Percentiles rank a stretch among this genome's conserved stretches.
phyloP scores from a whole-genome alignment of 768 basidiomycete genomes.

The Russula sp. region DNA sequence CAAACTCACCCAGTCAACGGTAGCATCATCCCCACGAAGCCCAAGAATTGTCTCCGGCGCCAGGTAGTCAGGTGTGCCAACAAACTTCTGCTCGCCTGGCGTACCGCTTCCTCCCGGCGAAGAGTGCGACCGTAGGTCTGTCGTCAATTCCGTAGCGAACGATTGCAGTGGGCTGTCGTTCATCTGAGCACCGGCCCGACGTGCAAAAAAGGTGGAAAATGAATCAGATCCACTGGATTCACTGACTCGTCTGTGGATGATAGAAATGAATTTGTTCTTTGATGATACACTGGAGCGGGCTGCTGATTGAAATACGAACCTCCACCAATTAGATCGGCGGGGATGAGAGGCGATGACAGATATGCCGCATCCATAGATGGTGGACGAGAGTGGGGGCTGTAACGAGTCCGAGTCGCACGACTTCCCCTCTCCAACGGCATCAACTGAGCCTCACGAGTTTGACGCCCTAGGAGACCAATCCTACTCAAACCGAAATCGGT shows the following conservation, averaged over 20 bases:
- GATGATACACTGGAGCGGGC: slow-evolving; percentile 54
- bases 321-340: slow-evolving; percentile 52
- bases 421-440: slow-evolving; percentile 36
- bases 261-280: slow-evolving; percentile 64
- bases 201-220: slow-evolving; percentile 45
- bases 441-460: slow-evolving; percentile 65
- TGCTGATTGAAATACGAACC: slow-evolving; percentile 82
- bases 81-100: slow-evolving; percentile 87
- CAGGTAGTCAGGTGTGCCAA: slow-evolving; percentile 96
- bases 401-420: slow-evolving; percentile 47
- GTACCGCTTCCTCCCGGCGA: slow-evolving; percentile 53
- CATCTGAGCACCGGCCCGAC: slow-evolving; percentile 42
- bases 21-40: slow-evolving; percentile 88
- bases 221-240: slow-evolving; percentile 87
- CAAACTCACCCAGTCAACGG: slow-evolving; percentile 89
- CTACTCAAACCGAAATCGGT: slow-evolving; percentile 97
- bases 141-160: slow-evolving; percentile 82
- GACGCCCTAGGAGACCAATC: slow-evolving; percentile 96
- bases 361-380: slow-evolving; percentile 80
- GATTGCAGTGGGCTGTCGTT: slow-evolving; percentile 80
- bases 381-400: slow-evolving; percentile 71
- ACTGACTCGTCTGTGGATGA: slow-evolving; percentile 74
- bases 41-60: slow-evolving; percentile 96
- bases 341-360: slow-evolving; percentile 70
- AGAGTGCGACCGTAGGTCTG: slow-evolving; percentile 76